Evolutionary conservation across 192 early-diverging fungal genomes (phyloP), one percentile per base, ranked within the genome.

Genomic region (Physocladia obscura): DNA sequence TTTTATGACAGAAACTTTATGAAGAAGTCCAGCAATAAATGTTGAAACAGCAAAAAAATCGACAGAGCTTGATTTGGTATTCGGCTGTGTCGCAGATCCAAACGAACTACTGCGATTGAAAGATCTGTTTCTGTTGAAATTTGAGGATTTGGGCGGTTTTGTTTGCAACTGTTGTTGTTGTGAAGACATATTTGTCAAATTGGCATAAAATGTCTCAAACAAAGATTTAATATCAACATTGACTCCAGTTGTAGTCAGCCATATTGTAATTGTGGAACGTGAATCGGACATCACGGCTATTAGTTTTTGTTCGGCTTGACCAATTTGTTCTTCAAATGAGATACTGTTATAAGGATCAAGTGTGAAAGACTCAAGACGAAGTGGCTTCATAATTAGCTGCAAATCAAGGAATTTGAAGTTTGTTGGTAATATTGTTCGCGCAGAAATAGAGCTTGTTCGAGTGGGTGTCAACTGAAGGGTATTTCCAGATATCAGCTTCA

Each of bases 11-110:
- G 30, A 13, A 3, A 68, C 52, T 56, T 68, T 68, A 6, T 68
- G 65, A 27, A 68, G 6, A 8, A 68, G 21, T n/a, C 47, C 40
- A 4, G 65, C 65, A n/a, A 68, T 21, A 29, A 57, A 54, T 22
- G 54, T 40, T 34, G 40, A 27, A 1, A 68, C 24, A 13, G 51
- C 65, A 57, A 68, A 68, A 35, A 38, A 68, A 27, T 68, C 65
- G 19, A 68, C 13, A 40, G 13, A 24, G 15, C 40, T 27, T 0
- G 59, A 39, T 19, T 40, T 31, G n/a, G n/a, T n/a, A n/a, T n/a
- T n/a, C n/a, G n/a, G n/a, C n/a, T n/a, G n/a, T n/a, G n/a, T n/a
- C n/a, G n/a, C n/a, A n/a, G n/a, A n/a, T n/a, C n/a, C n/a, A n/a
- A n/a, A n/a, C n/a, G n/a, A n/a, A n/a, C n/a, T n/a, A n/a, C n/a